These are phyloP conservation scores for Apophysomyces variabilis DNA, from an alignment of 371 early-diverging fungal species.

Conservation along the genomic window DNA sequence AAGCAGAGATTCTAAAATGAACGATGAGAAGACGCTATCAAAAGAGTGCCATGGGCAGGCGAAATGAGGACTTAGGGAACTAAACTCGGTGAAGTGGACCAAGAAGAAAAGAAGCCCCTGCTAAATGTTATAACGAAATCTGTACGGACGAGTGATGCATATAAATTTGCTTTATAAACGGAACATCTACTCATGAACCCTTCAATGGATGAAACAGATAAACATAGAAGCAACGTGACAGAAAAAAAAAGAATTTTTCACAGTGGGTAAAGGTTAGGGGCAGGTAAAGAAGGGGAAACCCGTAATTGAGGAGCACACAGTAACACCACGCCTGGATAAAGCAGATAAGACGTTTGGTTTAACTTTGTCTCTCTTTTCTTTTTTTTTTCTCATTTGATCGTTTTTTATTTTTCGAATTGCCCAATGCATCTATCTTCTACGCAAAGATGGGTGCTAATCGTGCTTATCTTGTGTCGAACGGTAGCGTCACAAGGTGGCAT, in stretches of 20 bases:
- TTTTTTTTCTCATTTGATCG: neutral
- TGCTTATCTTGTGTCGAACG: neutral
- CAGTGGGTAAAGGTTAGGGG: neutral
- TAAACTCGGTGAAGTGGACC: too few species aligned
- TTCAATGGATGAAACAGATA: neutral
- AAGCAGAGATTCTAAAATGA: neutral
- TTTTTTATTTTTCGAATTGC: neutral
- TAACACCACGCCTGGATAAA: neutral
- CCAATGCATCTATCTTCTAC: conserved; percentile 13
- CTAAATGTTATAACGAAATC: too few species aligned
- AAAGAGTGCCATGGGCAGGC: neutral
- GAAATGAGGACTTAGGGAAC: neutral
- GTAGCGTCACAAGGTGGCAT: neutral
- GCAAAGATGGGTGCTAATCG: neutral
- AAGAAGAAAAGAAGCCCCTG: too few species aligned
- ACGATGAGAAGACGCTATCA: neutral
- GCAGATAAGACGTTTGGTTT: neutral
- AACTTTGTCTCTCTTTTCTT: neutral
- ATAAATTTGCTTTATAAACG: neutral
- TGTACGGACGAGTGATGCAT: neutral
- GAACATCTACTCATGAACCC: neutral
- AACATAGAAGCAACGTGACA: neutral
- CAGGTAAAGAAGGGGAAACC: neutral
- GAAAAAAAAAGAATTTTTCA: neutral
- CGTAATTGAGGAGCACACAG: conserved; percentile 1